Base-by-base conservation (phyloP, 805 yeast species). In the Debaryomyces tyrocola region DNA sequence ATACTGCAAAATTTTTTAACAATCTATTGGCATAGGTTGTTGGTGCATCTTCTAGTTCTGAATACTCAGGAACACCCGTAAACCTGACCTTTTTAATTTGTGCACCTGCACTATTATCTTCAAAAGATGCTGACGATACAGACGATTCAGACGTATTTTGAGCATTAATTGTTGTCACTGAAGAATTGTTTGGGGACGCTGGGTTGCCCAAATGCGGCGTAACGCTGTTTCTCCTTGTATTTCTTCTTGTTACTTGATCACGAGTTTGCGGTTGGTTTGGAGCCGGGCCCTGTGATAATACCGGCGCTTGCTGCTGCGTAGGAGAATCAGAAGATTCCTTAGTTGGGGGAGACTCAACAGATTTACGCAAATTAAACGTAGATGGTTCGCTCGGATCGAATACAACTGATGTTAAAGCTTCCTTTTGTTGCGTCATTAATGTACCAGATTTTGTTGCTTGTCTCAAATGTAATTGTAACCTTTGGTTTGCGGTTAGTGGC, bases 31-130 rank as follows among this genome's bases (percentile, higher is more conserved):
- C 57, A 43, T 69, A 70, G 37, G 59, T 62, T 8, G 80, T 67
- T 1, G 84, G 84, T 0, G 79, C 80, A 60, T 80, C 85, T 56
- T 80, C 85, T 6, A 73, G 79, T 29, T 73, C 79, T 2, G 73
- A 56, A 46, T 77, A 80, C 42, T 70, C 77, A 0, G 78, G 70
- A 4, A 80, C 83, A 0, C 83, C 84, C 4, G 64, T 63, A 50
- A 80, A 80, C 28, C 84, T 57, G 9, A 80, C 84, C 50, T 66
- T 77, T 50, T 77, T 79, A 2, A 60, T 43, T 6, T 40, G 9
- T 14, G 41, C 39, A 46, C 52, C 53, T 10, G 17, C 20, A 4
- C 40, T 41, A 11, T 33, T 44, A 18, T 33, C 38, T 9, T 24
- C 27, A 17, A 38, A 20, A 11, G 46, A 34, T 5, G 44, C n/a